These are phyloP conservation scores for Ceratobasidium sp. DNA, from an alignment of 1,284 basidiomycete species.

Conservation along the genomic window DNA sequence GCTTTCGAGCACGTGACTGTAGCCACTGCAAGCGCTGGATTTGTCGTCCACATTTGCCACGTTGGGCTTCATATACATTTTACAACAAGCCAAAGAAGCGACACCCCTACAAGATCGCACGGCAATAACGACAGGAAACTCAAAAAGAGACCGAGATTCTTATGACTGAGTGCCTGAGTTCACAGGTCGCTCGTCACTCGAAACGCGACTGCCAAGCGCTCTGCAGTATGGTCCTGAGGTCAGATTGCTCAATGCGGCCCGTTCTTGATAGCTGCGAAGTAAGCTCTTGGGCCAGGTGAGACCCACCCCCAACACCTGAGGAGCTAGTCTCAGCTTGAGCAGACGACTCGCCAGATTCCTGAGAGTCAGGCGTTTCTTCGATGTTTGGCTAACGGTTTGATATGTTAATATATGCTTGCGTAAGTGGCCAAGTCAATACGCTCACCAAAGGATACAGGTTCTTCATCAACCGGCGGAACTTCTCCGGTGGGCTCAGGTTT, in stretches of 20 bases:
- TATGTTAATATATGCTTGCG: neutral
- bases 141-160: no score
- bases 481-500: neutral
- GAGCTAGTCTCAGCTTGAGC: neutral
- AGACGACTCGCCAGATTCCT: neutral
- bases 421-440: neutral
- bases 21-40: no score
- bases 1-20: no score
- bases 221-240: neutral
- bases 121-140: no score
- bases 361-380: neutral
- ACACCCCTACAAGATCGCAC: no score
- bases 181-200: neutral
- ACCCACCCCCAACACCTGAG: neutral
- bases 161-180: neutral
- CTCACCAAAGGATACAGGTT: slow-evolving; percentile 9
- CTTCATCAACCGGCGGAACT: slow-evolving; percentile 29
- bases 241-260: neutral
- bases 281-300: neutral
- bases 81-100: no score
- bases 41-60: no score
- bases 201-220: neutral
- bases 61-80: no score
- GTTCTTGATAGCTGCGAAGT: neutral
- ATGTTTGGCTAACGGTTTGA: neutral